A percentile compares a stretch with the other conserved stretches of the same genome.
These are phyloP conservation scores for Metschnikowia cerradonensis DNA, from an alignment of 805 yeast genomes.

Conservation along the genomic window DNA sequence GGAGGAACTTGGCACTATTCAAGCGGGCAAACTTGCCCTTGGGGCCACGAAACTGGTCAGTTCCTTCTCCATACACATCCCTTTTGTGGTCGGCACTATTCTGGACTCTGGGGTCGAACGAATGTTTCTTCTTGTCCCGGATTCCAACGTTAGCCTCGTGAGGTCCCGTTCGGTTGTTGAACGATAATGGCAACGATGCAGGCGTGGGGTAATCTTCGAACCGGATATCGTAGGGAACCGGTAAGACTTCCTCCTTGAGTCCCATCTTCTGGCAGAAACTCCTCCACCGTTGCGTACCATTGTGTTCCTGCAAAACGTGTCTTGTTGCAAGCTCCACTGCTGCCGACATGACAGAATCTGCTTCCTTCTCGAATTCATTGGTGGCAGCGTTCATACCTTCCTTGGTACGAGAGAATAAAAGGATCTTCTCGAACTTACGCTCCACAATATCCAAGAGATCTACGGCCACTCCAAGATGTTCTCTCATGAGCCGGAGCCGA, in stretches of 20 bases:
- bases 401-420: slow-evolving; percentile 39
- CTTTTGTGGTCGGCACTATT: slow-evolving; percentile 57
- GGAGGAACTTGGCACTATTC: slow-evolving; percentile 52
- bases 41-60: slow-evolving; percentile 54
- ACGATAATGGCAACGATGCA: slow-evolving; percentile 49
- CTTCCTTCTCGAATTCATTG: slow-evolving; percentile 30
- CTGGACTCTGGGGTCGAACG: slow-evolving; percentile 77
- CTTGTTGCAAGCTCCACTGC: slow-evolving; percentile 74
- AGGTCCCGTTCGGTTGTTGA: slow-evolving; percentile 81
- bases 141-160: slow-evolving; percentile 76
- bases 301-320: slow-evolving; percentile 50
- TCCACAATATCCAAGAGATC: slow-evolving; percentile 81
- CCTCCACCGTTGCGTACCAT: slow-evolving; percentile 50
- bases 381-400: slow-evolving; percentile 46
- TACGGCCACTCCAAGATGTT: slow-evolving; percentile 91
- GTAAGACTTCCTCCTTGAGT: slow-evolving; percentile 3
- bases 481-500: slow-evolving; percentile 91
- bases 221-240: slow-evolving; percentile 23
- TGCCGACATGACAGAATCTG: slow-evolving; percentile 47
- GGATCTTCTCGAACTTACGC: slow-evolving; percentile 54
- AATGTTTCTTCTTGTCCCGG: slow-evolving; percentile 74
- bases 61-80: slow-evolving; percentile 77
- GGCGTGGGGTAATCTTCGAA: slow-evolving; percentile 27
- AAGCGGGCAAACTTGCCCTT: slow-evolving; percentile 47
- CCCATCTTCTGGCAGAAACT: slow-evolving; percentile 20